phyloP scores from a whole-genome alignment of 768 basidiomycete species.

The Sarcomyxa edulis region DNA sequence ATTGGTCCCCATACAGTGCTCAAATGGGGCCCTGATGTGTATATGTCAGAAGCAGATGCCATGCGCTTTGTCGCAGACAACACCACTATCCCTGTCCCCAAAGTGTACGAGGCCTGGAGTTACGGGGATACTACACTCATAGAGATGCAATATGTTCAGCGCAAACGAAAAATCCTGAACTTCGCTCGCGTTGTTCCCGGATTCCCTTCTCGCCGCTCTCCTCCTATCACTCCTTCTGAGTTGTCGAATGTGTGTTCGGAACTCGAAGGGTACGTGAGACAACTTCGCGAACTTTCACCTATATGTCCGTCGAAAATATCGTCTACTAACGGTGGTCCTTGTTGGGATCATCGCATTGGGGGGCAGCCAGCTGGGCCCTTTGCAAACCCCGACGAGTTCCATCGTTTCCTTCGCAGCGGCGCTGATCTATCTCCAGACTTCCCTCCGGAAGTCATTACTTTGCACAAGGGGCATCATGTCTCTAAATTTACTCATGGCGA shows the following conservation, averaged over 20 bases:
- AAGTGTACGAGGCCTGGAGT: conserved; percentile 10
- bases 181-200: too few relatives aligned
- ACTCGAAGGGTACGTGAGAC: conserved; percentile 7
- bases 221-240: too few relatives aligned
- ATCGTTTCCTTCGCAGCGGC: conserved; percentile 7
- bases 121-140: conserved; percentile 6
- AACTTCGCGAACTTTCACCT: conserved; percentile 12
- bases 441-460: not conserved
- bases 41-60: conserved; percentile 12
- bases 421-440: not conserved
- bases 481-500: conserved; percentile 18
- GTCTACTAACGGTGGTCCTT: conserved; percentile 7
- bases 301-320: conserved; percentile 8
- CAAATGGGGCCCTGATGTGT: not conserved
- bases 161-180: too few relatives aligned
- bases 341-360: not conserved
- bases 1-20: not conserved
- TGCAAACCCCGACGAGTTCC: conserved; percentile 2
- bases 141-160: conserved; percentile 15
- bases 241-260: conserved; percentile 2
- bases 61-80: conserved; percentile 16
- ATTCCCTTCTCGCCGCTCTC: too few relatives aligned
- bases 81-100: conserved; percentile 18
- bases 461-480: not conserved
- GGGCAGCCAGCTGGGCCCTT: conserved; percentile 4